Evolutionary conservation across 2,329 filamentous ascomycete species (phyloP).

Genomic region (Cercospora citrullina): DNA sequence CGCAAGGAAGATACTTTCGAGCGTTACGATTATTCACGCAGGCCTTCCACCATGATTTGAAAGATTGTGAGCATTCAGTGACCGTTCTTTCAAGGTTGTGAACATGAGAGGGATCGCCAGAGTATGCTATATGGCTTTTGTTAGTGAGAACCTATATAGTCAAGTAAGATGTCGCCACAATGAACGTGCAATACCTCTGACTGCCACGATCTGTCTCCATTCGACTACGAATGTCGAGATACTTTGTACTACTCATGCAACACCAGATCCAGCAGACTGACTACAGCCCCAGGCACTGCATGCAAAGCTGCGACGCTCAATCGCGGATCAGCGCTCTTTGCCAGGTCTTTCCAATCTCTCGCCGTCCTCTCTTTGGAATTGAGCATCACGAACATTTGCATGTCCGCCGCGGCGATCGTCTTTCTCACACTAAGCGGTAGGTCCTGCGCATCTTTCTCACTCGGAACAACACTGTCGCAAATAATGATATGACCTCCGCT

Average conservation of each 20-base stretch:
- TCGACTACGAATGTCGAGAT: neutral
- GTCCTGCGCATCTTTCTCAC: neutral
- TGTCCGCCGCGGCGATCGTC: neutral
- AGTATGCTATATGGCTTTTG: too few relatives aligned
- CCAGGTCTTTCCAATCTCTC: neutral
- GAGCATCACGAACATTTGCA: neutral
- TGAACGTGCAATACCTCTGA: too few relatives aligned
- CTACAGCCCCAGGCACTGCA: neutral
- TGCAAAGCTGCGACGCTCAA: neutral
- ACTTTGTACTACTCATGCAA: neutral
- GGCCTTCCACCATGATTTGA: too few relatives aligned
- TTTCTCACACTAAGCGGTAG: neutral
- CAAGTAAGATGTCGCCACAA: too few relatives aligned
- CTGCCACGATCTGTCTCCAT: too few relatives aligned
- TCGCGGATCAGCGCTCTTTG: neutral
- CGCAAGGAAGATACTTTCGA: too few relatives aligned
- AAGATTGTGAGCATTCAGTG: too few relatives aligned
- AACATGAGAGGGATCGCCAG: too few relatives aligned
- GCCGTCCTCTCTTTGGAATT: neutral
- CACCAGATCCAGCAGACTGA: neutral
- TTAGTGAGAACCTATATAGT: too few relatives aligned
- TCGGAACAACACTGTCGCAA: neutral
- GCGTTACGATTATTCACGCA: too few relatives aligned
- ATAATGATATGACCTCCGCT: neutral
- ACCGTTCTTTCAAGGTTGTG: too few relatives aligned